A percentile compares a stretch with the other conserved stretches of the same genome.
Conservation (phyloP, 768 basidiomycete genomes). For the Russula emetica region DNA sequence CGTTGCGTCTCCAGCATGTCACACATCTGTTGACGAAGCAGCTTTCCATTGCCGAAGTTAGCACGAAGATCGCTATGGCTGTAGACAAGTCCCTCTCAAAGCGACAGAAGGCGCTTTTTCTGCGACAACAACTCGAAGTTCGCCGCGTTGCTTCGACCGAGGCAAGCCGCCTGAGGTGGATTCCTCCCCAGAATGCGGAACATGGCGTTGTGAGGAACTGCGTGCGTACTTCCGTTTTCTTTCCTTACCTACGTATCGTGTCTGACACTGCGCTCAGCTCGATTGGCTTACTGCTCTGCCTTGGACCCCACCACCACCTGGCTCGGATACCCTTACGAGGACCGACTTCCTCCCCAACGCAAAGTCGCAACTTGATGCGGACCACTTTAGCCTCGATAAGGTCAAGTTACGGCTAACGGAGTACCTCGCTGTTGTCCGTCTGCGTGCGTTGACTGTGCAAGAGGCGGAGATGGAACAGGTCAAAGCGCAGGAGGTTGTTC, state of each 20-base stretch:
- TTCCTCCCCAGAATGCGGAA: slow-evolving; percentile 88
- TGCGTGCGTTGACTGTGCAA: slow-evolving; percentile 33
- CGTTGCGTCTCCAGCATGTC: slow-evolving; percentile 61
- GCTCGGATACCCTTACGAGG: slow-evolving; percentile 44
- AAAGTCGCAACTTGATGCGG: slow-evolving; percentile 76
- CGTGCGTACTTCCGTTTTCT: slow-evolving; percentile 42
- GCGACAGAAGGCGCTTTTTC: slow-evolving; percentile 83
- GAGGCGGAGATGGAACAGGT: slow-evolving; percentile 15
- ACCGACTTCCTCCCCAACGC: slow-evolving; percentile 63
- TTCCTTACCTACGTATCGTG: too few relatives aligned
- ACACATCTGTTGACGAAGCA: slow-evolving; percentile 71
- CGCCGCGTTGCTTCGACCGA: slow-evolving; percentile 78
- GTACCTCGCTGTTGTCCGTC: slow-evolving; percentile 81
- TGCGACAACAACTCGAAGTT: slow-evolving; percentile 83
- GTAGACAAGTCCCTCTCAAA: slow-evolving; percentile 83
- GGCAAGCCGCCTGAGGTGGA: slow-evolving; percentile 78
- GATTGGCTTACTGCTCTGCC: slow-evolving; percentile 88
- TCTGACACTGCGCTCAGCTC: slow-evolving; percentile 47
- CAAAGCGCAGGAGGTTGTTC: slow-evolving; percentile 26
- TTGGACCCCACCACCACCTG: slow-evolving; percentile 56
- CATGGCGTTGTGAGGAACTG: slow-evolving; percentile 83
- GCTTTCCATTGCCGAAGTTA: slow-evolving; percentile 73
- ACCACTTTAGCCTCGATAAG: slow-evolving; percentile 89
- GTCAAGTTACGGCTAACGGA: slow-evolving; percentile 90
- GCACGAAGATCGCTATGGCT: slow-evolving; percentile 72